Evolutionary conservation across 352 stramenopile species (phyloP), one percentile per base, ranked within the genome.

Genomic region (Vaucheria bursata): DNA sequence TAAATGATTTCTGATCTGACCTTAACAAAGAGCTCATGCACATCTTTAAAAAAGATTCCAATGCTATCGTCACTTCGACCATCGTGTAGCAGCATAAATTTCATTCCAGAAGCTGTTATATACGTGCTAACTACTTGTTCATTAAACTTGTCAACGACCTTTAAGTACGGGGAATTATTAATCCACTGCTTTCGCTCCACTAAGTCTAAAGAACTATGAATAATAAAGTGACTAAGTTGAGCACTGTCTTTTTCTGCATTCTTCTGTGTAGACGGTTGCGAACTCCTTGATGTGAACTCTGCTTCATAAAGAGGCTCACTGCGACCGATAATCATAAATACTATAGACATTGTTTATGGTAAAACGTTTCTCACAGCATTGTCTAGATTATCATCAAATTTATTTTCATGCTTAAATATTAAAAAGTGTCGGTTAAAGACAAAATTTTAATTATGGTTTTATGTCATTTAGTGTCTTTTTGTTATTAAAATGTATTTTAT

Each of bases 1-100:
- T n/a, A n/a, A n/a, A n/a, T n/a, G n/a, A n/a, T n/a, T n/a, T n/a
- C n/a, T n/a, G 29, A 25, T 6, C 77, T 50, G 18, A 68, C 75
- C 93, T 98, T 98, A 37, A 98, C 91, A 83, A 97, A 98, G 59
- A 97, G 88, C 80, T 97, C 94, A 80, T 98, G 94, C 31, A 98
- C 92, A 59, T 98, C 94, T 67, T 94, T 88, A 83, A 98, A 98
- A 82, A 98, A 98, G 40, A 89, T 92, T 79, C 93, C 92, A 72
- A 98, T 91, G 18, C 88, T 93, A 78, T 98, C 94, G 83, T 98
- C 94, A 80, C 92, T 96, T 71, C 92, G 91, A 45, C 86, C 89
- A 67, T 95, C 89, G 84, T 98, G 94, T 53, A 98, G 86, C 32
- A 98, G 81, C 80, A 98, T 88, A 78, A 98, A 97, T 83, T 96